Percentiles rank a stretch among this genome's conserved stretches.
These are phyloP conservation scores for Coemansia furcata DNA, from an alignment of 192 early-diverging fungal genomes.

Conservation along the genomic window DNA sequence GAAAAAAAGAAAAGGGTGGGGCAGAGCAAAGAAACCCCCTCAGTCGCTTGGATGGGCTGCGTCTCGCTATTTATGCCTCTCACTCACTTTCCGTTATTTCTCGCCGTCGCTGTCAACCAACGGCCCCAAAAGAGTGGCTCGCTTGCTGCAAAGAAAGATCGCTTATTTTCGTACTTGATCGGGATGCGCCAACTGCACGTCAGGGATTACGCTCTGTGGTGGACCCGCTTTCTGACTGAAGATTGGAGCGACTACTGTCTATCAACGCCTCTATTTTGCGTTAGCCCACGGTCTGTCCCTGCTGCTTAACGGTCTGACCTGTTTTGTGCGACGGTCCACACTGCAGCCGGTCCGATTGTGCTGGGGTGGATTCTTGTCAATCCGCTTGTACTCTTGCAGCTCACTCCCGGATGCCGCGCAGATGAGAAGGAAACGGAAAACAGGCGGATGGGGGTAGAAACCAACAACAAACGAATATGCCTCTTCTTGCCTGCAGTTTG, in stretches of 20 bases:
- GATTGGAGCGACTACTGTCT: not conserved
- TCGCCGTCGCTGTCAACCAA: not conserved
- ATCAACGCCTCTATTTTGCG: not conserved
- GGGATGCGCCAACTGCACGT: slow-evolving; percentile 6
- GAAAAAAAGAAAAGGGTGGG: slow-evolving; percentile 13
- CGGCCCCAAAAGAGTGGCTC: slow-evolving; percentile 8
- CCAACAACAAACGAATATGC: slow-evolving; percentile 4
- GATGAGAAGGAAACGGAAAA: not conserved
- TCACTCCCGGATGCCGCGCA: not conserved
- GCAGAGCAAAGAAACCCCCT: slow-evolving; percentile 15
- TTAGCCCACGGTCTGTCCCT: slow-evolving; percentile 3
- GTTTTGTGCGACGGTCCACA: slow-evolving; percentile 6
- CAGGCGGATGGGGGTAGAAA: not conserved
- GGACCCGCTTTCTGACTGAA: not conserved
- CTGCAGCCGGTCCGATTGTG: slow-evolving; percentile 9
- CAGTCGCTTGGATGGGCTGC: not conserved
- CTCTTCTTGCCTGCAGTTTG: not conserved
- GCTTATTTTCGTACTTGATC: slow-evolving; percentile 8
- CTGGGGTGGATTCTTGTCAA: slow-evolving; percentile 2
- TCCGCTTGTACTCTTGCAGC: not conserved
- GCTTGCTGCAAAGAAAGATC: slow-evolving; percentile 24
- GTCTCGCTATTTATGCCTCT: slow-evolving; percentile 9
- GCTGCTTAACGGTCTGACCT: slow-evolving; percentile 3
- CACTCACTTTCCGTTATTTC: slow-evolving; percentile 2
- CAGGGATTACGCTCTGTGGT: not conserved